phyloP scores from a whole-genome alignment of 2,329 filamentous ascomycete species.

The Macrophomina pseudophaseolina region DNA sequence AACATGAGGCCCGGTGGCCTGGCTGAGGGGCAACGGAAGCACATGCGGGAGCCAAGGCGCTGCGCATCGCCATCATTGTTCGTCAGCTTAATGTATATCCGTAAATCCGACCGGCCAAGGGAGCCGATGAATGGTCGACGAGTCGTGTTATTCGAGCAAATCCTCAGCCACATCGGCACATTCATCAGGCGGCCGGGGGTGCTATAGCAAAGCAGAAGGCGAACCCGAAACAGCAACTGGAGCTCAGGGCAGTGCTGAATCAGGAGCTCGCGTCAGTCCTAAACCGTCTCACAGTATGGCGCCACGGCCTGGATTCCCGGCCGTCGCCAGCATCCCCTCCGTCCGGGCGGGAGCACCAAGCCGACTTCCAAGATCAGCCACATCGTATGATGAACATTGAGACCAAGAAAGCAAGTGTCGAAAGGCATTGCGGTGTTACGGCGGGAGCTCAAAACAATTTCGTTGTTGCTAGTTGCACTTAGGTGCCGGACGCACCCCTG shows the following conservation, averaged over 20 bases:
- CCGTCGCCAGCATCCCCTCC: conserved; percentile 8
- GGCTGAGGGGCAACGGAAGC: conserved; percentile 6
- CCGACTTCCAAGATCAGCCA: background rate
- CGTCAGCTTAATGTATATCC: conserved; percentile 14
- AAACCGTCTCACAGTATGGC: conserved; percentile 16
- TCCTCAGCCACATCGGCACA: conserved; percentile 13
- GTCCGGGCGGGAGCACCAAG: conserved; percentile 3
- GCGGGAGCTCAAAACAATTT: conserved; percentile 6
- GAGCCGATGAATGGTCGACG: background rate
- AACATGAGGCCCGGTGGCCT: background rate
- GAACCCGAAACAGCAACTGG: conserved; percentile 4
- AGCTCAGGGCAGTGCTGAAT: conserved; percentile 14
- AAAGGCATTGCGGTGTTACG: conserved; percentile 10
- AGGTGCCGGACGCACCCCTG: conserved; percentile 19
- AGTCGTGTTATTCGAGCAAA: background rate
- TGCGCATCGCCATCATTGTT: conserved; percentile 12
- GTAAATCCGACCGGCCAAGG: conserved; percentile 13
- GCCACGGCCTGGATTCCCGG: conserved; percentile 12
- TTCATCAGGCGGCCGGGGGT: conserved; percentile 6
- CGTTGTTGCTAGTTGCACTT: conserved; percentile 13
- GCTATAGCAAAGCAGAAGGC: background rate
- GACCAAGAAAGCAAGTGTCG: background rate
- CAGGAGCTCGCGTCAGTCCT: conserved; percentile 20
- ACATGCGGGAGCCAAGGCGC: conserved; percentile 1
- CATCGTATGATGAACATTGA: conserved; percentile 15